Base-by-base conservation (phyloP, 345 rosid genomes). In the Zanthoxylum bungeanum region DNA sequence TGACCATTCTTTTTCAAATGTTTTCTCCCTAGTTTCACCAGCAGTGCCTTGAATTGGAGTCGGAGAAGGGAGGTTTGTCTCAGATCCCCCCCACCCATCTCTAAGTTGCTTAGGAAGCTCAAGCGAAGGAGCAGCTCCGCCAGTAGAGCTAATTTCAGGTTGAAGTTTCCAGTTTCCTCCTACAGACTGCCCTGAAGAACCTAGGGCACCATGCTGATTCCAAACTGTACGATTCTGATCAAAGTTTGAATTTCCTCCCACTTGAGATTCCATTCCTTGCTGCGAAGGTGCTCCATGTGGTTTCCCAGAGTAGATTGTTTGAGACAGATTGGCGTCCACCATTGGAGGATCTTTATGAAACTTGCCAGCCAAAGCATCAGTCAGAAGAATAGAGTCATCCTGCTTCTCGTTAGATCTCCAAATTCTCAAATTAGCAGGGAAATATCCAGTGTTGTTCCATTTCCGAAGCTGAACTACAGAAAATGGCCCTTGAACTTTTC, bases 401-500 rank as follows among this genome's bases (percentile, higher is more conserved):
- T 82, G 78, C 68, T 78, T 83, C 84, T 87, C 97, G 1, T 53
- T 66, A 39, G 83, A 76, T 75, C 72, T 91, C 99, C 99, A 96
- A 75, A 96, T 90, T 80, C 78, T 86, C 83, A 96, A 77, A 56
- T 91, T 89, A 60, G 86, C 49, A 57, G 99, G 99, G 71, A 96
- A 96, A 81, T 96, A 93, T 49, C 98, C 97, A 62, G 93, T 89
- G 66, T 80, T 87, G 81, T 69, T 96, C 99, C 99, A 96, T 81
- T 93, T 96, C 68, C 94, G 91, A 67, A 96, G 89, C 84, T 93
- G 98, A 64, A 86, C 90, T 70, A 93, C 84, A 4, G 99, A 93
- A 79, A 96, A 96, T 56, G 99, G 97, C 33, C 99, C 99, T 78
- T 96, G 99, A 40, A 84, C 78, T 79, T 96, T 96, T 68, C 97